Evolutionary conservation across 2,329 filamentous ascomycete genomes (phyloP).

Genomic region (Chaetoscypha palmicola): DNA sequence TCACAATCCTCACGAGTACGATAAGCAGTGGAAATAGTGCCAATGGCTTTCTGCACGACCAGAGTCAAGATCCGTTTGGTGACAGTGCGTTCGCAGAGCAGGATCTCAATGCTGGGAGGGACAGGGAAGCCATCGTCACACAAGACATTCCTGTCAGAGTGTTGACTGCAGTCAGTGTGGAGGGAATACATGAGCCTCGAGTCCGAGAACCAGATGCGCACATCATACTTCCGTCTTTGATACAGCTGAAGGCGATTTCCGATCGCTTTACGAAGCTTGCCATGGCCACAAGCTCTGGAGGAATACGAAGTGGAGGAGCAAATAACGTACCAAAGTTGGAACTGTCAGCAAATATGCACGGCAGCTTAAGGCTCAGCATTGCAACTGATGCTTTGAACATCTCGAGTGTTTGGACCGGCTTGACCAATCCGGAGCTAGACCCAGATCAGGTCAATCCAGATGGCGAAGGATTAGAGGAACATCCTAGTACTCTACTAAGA

Average conservation of each 20-base stretch:
- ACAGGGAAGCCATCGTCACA: constrained; percentile 85
- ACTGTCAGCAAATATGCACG: constrained; percentile 90
- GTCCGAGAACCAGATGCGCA: constrained; percentile 90
- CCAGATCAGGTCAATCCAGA: constrained; percentile 64
- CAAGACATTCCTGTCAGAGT: constrained; percentile 96
- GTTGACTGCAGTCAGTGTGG: constrained; percentile 73
- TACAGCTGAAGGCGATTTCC: constrained; percentile 87
- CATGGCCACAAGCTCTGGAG: constrained; percentile 35
- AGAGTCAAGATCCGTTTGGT: constrained; percentile 38
- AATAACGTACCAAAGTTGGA: constrained; percentile 62
- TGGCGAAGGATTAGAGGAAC: constrained; percentile 61
- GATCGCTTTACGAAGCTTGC: constrained; percentile 92
- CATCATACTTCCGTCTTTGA: constrained; percentile 78
- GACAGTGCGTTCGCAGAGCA: constrained; percentile 41
- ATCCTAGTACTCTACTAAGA: constrained; percentile 75
- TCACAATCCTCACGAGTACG: constrained; percentile 80
- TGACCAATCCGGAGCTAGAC: constrained; percentile 84
- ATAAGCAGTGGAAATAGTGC: constrained; percentile 41
- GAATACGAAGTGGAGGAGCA: constrained; percentile 12
- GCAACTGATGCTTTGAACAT: constrained; percentile 80
- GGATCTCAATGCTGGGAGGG: constrained; percentile 51
- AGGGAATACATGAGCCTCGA: constrained; percentile 86
- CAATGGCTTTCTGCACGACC: constrained; percentile 26
- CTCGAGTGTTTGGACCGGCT: constrained; percentile 74
- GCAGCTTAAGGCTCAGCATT: constrained; percentile 71